Conservation (phyloP, 495 filamentous ascomycete species). For the Xylaria telfairii region DNA sequence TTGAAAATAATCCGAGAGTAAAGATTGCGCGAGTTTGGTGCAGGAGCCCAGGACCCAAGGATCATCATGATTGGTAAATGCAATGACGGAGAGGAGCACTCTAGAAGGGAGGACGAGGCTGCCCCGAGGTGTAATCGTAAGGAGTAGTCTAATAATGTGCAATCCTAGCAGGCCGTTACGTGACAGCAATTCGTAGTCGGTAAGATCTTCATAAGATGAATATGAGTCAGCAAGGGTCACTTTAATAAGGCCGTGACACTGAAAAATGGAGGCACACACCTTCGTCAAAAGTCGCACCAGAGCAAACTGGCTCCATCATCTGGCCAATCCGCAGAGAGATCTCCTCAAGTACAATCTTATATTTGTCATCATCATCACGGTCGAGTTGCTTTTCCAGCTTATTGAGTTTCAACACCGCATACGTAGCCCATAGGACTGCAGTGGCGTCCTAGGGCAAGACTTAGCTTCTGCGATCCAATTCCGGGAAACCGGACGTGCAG, state of each 20-base stretch:
- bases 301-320: constrained; percentile 32
- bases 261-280: constrained; percentile 18
- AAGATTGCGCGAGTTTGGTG: constrained; percentile 49
- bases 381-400: not conserved
- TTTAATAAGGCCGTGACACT: not conserved
- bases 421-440: constrained; percentile 24
- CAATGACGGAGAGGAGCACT: constrained; percentile 42
- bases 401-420: constrained; percentile 23
- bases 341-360: not conserved
- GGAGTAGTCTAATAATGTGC: constrained; percentile 21
- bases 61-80: constrained; percentile 57
- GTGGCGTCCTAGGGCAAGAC: constrained; percentile 26
- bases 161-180: constrained; percentile 32
- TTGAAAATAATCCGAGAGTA: constrained; percentile 26
- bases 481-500: not conserved
- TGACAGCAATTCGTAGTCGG: constrained; percentile 31
- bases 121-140: not conserved
- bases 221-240: not conserved
- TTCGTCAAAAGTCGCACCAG: constrained; percentile 29
- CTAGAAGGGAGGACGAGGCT: constrained; percentile 29
- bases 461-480: constrained; percentile 5
- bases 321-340: constrained; percentile 27
- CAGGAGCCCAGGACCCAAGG: constrained; percentile 61
- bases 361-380: constrained; percentile 10
- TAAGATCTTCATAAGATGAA: constrained; percentile 24